Base-by-base conservation (phyloP, 1,284 basidiomycete species). In the Cryptococcus sp. region DNA sequence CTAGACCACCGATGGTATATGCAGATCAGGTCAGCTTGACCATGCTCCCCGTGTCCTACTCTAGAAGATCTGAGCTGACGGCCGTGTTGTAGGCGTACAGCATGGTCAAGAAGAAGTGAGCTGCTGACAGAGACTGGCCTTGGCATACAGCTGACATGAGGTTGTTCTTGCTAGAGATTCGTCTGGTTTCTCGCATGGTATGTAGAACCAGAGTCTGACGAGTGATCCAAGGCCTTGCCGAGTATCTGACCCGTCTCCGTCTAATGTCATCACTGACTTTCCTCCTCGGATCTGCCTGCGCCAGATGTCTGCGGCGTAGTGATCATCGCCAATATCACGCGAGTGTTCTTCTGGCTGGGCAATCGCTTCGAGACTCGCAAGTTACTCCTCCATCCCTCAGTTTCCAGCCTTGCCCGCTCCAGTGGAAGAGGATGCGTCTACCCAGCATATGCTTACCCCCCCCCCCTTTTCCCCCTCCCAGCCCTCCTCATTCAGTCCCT, bases 301-400 rank as follows among this genome's bases (percentile, higher is more conserved):
- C 2, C 56, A 75, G 73, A 76, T 52, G 71, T 75, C 23, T 75
- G 70, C 59, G 71, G 73, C 6, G 73, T 75, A 28, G 54, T 77
- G 23, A 65, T 77, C 35, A 71, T 79, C 48, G 78, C 78, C 21
- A 79, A 78, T 62, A 75, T 78, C 52, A 75, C 73, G 38, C 68
- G 79, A 39, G 64, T 73, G 45, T 77, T 78, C 69, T 81, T 79
- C 68, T 80, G 79, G 78, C 74, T 80, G 36, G 80, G 79, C 1
- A 77, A 79, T 45, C 69, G 76, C 4, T 82, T 81, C 60, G 80
- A 82, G 59, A 71, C 74, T 7, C 68, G 76, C 77, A 45, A 52
- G 71, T 61, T 16, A 38, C 39, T 46, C 4, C 28, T 47, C 48
- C n/a, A n/a, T n/a, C n/a, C n/a, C n/a, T n/a, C n/a, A n/a, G n/a